Evolutionary conservation across 2,329 filamentous ascomycete species (phyloP), one percentile per base, ranked within the genome.

Genomic region (Aspergillus texensis): DNA sequence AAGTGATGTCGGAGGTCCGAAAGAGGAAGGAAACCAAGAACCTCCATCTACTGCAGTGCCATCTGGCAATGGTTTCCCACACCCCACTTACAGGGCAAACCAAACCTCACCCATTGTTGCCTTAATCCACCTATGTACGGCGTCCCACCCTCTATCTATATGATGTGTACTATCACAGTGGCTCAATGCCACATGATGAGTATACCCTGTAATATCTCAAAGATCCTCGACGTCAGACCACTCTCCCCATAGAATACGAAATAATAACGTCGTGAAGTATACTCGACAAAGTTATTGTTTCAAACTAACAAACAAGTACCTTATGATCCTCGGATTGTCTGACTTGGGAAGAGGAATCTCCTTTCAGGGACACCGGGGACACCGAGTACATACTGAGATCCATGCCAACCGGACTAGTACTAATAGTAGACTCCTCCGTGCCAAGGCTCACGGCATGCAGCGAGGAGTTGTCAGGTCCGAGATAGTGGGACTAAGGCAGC

Each of bases 131-230:
- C 32, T 26, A 8, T 54, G 36, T 24, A 26, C 21, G 30, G 52
- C 11, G 52, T 39, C 45, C 52, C 32, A 26, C 52, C 21, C 2
- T 55, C 52, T 8, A 39, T 36, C 24, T 52, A 24, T 50, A 30
- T 28, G 19, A 41, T 19, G 39, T 41, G 30, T 54, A 54, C 52
- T 11, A 21, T 36, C 52, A 36, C 2, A 11, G 32, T 54, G 52
- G 32, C 52, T 55, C 52, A 55, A 55, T 55, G 21, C 52, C 52
- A 55, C 34, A 41, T 55, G 52, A 55, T 55, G 6, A 19, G 19
- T 32, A 24, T 24, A 54, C 52, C n/a, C 9, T 36, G 30, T 54
- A 36, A 24, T 36, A 54, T 12, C 34, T 39, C 52, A 39, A 55
- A 39, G 32, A 39, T 16, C 52, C 52, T 55, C 52, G 24, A 26